phyloP scores from a whole-genome alignment of 257 asterid species.

The Forsythia viridissima region DNA sequence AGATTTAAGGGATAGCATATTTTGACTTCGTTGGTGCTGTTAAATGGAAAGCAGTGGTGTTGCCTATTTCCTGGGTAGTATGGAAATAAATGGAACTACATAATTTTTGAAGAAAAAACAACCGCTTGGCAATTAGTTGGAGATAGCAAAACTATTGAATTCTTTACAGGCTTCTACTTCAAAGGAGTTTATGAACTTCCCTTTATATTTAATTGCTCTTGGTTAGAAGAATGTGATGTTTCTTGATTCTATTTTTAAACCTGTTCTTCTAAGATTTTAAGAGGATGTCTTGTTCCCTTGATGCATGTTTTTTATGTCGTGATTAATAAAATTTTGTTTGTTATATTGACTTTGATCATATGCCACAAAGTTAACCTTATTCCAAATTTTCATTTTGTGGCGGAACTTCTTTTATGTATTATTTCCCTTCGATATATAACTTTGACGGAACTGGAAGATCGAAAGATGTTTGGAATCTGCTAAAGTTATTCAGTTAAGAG shows the following conservation, averaged over 20 bases:
- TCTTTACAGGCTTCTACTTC: not conserved
- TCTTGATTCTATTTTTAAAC: not conserved
- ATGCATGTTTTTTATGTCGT: not conserved
- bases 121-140: not conserved
- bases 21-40: not conserved
- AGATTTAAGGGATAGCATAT: not conserved
- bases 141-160: not conserved
- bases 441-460: too few relatives aligned
- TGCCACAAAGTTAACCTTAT: not conserved
- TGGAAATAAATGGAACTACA: not conserved
- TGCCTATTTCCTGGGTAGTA: not conserved
- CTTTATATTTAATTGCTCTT: not conserved
- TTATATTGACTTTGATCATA: not conserved
- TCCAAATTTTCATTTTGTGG: not conserved
- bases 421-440: too few relatives aligned
- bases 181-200: not conserved
- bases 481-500: too few relatives aligned
- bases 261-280: not conserved
- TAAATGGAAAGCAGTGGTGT: not conserved
- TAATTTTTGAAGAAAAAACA: not conserved
- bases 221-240: not conserved
- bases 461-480: too few relatives aligned
- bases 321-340: not conserved
- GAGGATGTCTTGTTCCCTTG: not conserved
- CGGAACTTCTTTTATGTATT: not conserved